Evolutionary conservation across 164 flowering plant species (phyloP).

Genomic region (Santalum album): DNA sequence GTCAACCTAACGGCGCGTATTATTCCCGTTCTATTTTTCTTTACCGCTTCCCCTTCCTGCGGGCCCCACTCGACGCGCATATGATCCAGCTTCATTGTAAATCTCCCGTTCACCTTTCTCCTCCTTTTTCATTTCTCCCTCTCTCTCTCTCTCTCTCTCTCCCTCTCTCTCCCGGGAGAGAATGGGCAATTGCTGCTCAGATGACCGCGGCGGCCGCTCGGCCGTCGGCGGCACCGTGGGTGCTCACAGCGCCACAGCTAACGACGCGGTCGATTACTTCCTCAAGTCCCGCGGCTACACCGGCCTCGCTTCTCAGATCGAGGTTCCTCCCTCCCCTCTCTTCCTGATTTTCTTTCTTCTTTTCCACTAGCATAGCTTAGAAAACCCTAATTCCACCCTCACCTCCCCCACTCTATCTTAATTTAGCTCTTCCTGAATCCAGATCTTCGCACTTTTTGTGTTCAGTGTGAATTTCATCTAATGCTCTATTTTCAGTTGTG

Average conservation of each 20-base stretch:
- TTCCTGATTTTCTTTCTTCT: neutral
- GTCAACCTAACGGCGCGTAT: no score
- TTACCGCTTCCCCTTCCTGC: no score
- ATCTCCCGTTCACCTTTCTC: neutral
- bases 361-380: no score
- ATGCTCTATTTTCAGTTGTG: no score
- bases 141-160: neutral
- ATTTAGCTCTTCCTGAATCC: no score
- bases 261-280: conserved; percentile 56
- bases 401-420: no score
- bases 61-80: no score
- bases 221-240: conserved; percentile 50
- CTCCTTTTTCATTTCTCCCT: neutral
- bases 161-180: neutral
- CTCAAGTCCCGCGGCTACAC: conserved; percentile 48
- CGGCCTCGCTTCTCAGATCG: conserved; percentile 73
- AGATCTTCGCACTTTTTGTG: no score
- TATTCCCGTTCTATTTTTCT: no score
- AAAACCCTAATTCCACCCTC: no score
- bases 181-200: conserved; percentile 92
- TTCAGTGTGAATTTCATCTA: no score
- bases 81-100: no score
- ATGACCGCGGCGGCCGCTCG: conserved; percentile 40
- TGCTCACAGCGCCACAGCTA: conserved; percentile 15
- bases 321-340: conserved; percentile 33